Evolutionary conservation across 2,329 filamentous ascomycete species (phyloP), one percentile per base, ranked within the genome.

Genomic region (Thelonectria blattea): DNA sequence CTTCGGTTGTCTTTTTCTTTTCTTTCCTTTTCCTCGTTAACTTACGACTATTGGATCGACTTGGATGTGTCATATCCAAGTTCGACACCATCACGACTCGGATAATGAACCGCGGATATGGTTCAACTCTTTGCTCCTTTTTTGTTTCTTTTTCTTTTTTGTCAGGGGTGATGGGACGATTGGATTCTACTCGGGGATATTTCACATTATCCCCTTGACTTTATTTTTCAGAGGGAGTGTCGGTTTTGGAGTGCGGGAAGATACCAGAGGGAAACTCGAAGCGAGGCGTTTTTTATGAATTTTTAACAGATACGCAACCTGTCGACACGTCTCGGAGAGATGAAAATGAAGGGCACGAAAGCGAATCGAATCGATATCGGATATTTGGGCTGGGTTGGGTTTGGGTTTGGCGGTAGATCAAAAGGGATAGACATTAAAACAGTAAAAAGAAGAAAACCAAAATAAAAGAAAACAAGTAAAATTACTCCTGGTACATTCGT

Each of bases 11-110:
- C 5, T 22, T 43, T 18, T 18, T 12, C 7, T 5, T 20, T 43
- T 18, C 10, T 20, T 43, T 20, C 8, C 17, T 43, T 18, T 18
- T 52, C 22, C 3, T 24, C 6, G 22, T 24, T 24, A 24, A 3
- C 27, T 66, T 60, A 70, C 58, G 65, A 69, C 58, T 47, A 58
- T 54, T 46, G 50, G 50, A 54, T 47, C 49, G 45, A 37, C 54
- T 17, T 42, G 48, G 52, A 50, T 51, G 53, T 10, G 27, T n/a
- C n/a, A 50, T 34, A 47, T 37, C 54, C 58, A 56, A 65, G 65
- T 65, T 56, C 15, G 59, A 61, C 56, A n/a, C n/a, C n/a, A 61
- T 58, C 43, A 50, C 24, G 56, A 56, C 47, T 22, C 27, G 57
- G 46, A 32, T 27, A 24, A 43, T 27, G 39, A 47, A 52, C 51